Base-by-base conservation (phyloP, 495 filamentous ascomycete species). In the Hypoxylon fragiforme region DNA sequence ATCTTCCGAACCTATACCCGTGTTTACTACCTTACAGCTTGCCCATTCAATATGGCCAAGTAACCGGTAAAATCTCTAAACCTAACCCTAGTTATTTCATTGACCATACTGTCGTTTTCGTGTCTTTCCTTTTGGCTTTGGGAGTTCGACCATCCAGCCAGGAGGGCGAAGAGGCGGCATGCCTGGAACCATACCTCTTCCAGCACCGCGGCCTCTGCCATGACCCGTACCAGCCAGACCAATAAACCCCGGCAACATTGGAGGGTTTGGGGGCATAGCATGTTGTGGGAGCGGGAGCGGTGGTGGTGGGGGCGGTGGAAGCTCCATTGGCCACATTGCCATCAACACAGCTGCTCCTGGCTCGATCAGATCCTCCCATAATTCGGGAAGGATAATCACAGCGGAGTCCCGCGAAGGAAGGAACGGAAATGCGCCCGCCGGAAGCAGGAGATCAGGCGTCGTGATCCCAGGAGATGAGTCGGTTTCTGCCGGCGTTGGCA, bases 251-350 rank as follows among this genome's bases (percentile, higher is more conserved):
- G 43, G 21, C n/a, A 6, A 7, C 16, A 15, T 7, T 7, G 18
- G 21, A 28, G 18, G 21, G 9, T 9, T 9, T 28, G 24, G 24
- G 24, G 24, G 24, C 4, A 28, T 9, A 28, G 3, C 15, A n/a
- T 37, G 36, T 2, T 41, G 15, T 5, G 42, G 40, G 32, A 18
- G 51, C 3, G 1, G 46, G 2, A 13, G 50, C 15, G 38, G 49
- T 31, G 54, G 44, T 9, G 63, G 34, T 1, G 60, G 57, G 22
- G 55, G 46, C 0, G 49, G 51, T 0, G 32, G 54, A 8, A 52
- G 56, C 0, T 48, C 32, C 30, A 68, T 83, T 67, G 92, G 89
- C 91, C 91, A 95, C 87, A 95, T 91, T 56, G 91, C 85, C 90
- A 95, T 94, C 3, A 80, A 87, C 56, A 95, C 85, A 21, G 77